Conservation (phyloP, 371 early-diverging fungal species). For the Mortierella sp. region DNA sequence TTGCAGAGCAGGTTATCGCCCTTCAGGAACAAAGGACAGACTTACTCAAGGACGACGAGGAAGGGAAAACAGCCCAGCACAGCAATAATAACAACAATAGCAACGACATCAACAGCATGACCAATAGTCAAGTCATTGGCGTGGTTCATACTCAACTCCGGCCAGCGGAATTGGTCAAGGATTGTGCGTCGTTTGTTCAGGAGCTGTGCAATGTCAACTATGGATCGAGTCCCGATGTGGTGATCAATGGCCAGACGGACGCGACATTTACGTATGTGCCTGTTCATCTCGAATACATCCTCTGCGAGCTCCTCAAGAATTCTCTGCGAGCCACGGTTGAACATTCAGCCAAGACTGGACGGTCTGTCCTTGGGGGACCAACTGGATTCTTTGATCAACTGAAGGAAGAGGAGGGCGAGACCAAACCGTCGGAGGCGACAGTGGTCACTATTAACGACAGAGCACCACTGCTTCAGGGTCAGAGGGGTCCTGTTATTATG, state of each 20-base stretch:
- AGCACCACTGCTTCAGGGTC: too few species aligned
- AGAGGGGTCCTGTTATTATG: neutral
- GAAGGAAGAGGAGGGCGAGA: neutral
- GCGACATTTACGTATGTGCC: conserved; percentile 91
- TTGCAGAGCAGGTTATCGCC: conserved; percentile 95
- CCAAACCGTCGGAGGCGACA: too few species aligned
- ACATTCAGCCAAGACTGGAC: conserved; percentile 66
- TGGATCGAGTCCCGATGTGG: conserved; percentile 84
- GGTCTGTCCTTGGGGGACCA: conserved; percentile 32
- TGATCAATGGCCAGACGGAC: conserved; percentile 85
- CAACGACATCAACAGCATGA: conserved; percentile 9
- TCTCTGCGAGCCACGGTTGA: conserved; percentile 94
- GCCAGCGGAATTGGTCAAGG: conserved; percentile 76
- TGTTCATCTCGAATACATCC: conserved; percentile 95
- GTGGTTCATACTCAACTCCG: conserved; percentile 86
- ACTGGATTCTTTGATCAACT: neutral
- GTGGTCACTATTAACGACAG: neutral
- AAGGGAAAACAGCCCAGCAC: neutral
- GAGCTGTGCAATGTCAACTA: conserved; percentile 95
- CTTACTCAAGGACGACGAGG: neutral
- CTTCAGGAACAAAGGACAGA: conserved; percentile 69
- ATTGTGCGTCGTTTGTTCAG: conserved; percentile 82
- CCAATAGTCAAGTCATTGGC: conserved; percentile 77
- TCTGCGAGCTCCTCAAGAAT: conserved; percentile 94
- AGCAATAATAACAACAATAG: conserved; percentile 1